phyloP scores from a whole-genome alignment of 495 filamentous ascomycete genomes.

The Daldinia decipiens region DNA sequence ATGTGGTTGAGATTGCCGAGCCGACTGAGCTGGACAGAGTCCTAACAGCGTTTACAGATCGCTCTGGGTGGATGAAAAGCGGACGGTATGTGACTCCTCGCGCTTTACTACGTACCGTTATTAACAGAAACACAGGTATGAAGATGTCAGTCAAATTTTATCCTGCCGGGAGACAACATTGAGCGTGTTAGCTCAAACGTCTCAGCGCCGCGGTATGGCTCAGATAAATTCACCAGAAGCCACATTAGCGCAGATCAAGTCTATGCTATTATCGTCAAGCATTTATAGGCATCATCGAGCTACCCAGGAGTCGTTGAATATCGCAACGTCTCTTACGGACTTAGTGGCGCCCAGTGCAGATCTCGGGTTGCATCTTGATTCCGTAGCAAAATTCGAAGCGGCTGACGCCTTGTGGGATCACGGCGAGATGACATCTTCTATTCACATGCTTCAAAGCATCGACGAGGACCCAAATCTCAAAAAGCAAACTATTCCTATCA shows the following conservation, averaged over 20 bases:
- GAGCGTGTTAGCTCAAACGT: conserved; percentile 77
- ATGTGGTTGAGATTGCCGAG: conserved; percentile 70
- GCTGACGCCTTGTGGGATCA: conserved; percentile 95
- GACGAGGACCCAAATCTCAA: conserved; percentile 69
- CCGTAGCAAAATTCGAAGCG: conserved; percentile 77
- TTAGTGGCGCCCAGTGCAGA: conserved; percentile 73
- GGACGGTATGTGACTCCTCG: conserved; percentile 66
- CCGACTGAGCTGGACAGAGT: conserved; percentile 68
- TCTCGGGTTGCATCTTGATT: conserved; percentile 78
- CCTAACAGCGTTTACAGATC: conserved; percentile 69
- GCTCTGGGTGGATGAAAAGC: conserved; percentile 80
- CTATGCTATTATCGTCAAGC: conserved; percentile 75
- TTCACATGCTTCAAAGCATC: conserved; percentile 83
- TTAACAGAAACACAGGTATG: conserved; percentile 65
- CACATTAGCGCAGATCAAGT: conserved; percentile 76
- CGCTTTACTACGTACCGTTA: conserved; percentile 15
- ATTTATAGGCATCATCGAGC: conserved; percentile 81
- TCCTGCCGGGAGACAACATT: conserved; percentile 84
- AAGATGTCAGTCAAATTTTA: conserved; percentile 82
- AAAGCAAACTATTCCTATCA: conserved; percentile 77
- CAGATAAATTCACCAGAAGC: conserved; percentile 68
- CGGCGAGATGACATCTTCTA: conserved; percentile 90
- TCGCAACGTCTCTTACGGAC: conserved; percentile 80
- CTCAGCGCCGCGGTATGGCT: conserved; percentile 67
- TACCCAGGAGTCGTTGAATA: conserved; percentile 84